Conservation (phyloP, 2,329 filamentous ascomycete genomes). For the Pseudocercospora cruenta region DNA sequence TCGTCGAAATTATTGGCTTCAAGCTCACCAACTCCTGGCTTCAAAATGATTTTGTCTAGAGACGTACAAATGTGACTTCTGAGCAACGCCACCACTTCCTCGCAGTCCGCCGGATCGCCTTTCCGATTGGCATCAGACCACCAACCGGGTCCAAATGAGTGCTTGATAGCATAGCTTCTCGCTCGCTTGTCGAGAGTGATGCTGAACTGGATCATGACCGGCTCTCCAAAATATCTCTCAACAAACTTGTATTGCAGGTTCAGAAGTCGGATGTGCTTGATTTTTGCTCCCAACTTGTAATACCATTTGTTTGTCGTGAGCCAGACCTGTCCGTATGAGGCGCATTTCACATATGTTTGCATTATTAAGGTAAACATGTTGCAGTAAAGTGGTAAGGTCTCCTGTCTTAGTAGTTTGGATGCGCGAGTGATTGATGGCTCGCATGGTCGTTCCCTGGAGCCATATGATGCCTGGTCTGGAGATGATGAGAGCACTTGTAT, state of each 20-base stretch:
- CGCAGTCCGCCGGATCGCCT: conserved; percentile 15
- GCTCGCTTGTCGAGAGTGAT: conserved; percentile 1
- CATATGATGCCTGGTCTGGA: no score
- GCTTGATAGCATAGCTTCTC: not conserved
- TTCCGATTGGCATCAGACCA: conserved; percentile 8
- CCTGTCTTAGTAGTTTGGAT: no score
- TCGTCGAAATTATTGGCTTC: not conserved
- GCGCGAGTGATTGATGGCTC: no score
- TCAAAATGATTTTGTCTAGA: not conserved
- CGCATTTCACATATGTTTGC: conserved; percentile 3
- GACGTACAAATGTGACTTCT: not conserved
- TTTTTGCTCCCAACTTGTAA: conserved; percentile 3
- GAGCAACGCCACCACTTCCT: conserved; percentile 1
- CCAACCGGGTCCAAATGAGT: conserved; percentile 7
- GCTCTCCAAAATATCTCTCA: conserved; percentile 18
- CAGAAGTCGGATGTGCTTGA: not conserved
- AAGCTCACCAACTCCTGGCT: not conserved
- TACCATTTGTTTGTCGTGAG: conserved; percentile 10
- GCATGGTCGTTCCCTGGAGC: no score
- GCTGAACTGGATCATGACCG: conserved; percentile 8
- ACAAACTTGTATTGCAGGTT: conserved; percentile 3
- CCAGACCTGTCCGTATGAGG: conserved; percentile 4
- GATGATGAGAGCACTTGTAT: no score
- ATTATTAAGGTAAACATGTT: not conserved
- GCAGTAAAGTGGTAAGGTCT: not conserved